Conservation (phyloP, 768 basidiomycete genomes). For the Hericium coralloides region DNA sequence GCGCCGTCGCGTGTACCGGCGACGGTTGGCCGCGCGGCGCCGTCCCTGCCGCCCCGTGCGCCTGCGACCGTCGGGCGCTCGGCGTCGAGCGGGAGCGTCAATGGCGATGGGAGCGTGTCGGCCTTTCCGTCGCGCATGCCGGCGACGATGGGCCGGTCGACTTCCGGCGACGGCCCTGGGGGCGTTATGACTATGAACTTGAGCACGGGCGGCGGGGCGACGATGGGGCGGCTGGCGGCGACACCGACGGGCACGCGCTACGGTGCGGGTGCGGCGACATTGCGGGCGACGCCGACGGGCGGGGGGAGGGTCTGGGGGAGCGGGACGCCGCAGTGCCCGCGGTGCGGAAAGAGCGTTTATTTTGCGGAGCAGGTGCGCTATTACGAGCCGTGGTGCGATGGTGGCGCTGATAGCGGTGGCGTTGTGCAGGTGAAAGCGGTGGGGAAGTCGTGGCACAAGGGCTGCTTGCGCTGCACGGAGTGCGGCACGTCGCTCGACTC, state of each 20-base stretch:
- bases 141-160: slow-evolving; percentile 6
- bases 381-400: not conserved
- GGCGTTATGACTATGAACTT: not conserved
- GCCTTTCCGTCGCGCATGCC: not conserved
- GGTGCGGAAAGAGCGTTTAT: slow-evolving; percentile 70
- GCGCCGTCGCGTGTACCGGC: not conserved
- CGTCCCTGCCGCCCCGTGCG: not conserved
- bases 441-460: slow-evolving; percentile 73
- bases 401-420: not conserved
- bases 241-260: slow-evolving; percentile 59
- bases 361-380: slow-evolving; percentile 69
- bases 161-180: not conserved
- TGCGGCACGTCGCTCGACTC: slow-evolving; percentile 67
- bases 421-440: slow-evolving; percentile 60
- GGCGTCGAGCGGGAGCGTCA: not conserved
- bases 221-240: slow-evolving; percentile 22
- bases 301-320: slow-evolving; percentile 37
- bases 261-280: slow-evolving; percentile 40
- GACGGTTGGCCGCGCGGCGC: too few species aligned
- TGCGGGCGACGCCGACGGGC: slow-evolving; percentile 20
- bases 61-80: slow-evolving; percentile 6
- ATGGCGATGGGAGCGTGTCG: not conserved
- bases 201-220: not conserved
- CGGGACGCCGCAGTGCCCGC: slow-evolving; percentile 55
- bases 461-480: slow-evolving; percentile 67